These are phyloP conservation scores for Rubia tinctorum DNA, from an alignment of 305 asterid genomes.

Conservation along the genomic window DNA sequence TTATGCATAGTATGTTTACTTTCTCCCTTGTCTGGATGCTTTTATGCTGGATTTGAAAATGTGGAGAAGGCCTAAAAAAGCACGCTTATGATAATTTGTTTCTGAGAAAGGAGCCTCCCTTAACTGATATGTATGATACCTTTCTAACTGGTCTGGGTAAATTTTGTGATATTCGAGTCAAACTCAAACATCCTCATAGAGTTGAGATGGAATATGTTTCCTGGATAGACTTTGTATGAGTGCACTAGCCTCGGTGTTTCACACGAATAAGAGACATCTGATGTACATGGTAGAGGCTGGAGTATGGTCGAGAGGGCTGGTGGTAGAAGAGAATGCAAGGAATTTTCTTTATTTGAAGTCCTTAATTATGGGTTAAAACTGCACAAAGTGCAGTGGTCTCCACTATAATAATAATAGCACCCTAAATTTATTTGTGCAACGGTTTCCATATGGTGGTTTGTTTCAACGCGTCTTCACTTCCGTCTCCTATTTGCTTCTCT, in stretches of 20 bases:
- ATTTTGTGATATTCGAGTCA: background rate
- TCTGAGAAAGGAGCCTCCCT: slow-evolving; percentile 96
- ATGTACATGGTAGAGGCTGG: background rate
- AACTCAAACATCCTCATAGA: background rate
- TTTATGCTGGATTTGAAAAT: slow-evolving; percentile 49
- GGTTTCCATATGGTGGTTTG: too few species aligned
- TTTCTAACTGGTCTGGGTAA: slow-evolving; percentile 74
- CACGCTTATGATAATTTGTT: slow-evolving; percentile 72
- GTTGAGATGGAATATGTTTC: background rate
- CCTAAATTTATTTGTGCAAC: too few species aligned
- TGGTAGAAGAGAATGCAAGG: too few species aligned
- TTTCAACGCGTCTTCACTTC: too few species aligned
- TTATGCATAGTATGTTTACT: background rate
- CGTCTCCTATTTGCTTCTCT: too few species aligned
- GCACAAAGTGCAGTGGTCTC: too few species aligned
- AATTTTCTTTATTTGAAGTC: too few species aligned
- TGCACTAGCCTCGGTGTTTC: background rate
- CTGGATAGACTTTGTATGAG: background rate
- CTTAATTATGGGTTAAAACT: too few species aligned
- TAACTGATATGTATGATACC: slow-evolving; percentile 77
- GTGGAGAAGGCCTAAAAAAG: slow-evolving; percentile 38
- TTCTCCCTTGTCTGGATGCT: slow-evolving; percentile 1
- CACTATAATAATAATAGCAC: too few species aligned
- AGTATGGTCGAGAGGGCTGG: too few species aligned
- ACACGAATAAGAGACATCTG: background rate